Conservation (phyloP, 352 stramenopile species). For the Phytophthora tentaculata region DNA sequence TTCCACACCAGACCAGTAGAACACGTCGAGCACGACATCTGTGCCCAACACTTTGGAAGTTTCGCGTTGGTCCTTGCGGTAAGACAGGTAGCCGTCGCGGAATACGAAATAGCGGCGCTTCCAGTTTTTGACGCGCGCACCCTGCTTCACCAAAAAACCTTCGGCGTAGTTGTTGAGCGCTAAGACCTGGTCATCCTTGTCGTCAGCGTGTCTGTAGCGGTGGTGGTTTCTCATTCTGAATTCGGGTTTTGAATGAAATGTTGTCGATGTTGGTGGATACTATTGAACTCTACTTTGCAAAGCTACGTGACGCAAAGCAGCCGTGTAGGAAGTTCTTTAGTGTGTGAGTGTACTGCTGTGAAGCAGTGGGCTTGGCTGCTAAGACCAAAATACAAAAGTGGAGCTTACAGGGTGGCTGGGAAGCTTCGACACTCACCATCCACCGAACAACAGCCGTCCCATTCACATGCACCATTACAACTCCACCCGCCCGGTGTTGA, state of each 20-base stretch:
- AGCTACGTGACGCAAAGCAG: too few relatives aligned
- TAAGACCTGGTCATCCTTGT: slow-evolving; percentile 45
- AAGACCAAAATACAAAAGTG: slow-evolving; percentile 27
- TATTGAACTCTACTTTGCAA: too few relatives aligned
- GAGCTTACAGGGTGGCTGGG: neutral
- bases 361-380: slow-evolving; percentile 25
- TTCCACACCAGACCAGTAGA: slow-evolving; percentile 55
- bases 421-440: slow-evolving; percentile 20
- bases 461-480: slow-evolving; percentile 20
- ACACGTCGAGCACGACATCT: slow-evolving; percentile 58
- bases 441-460: slow-evolving; percentile 13
- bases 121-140: slow-evolving; percentile 77
- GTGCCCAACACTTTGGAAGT: slow-evolving; percentile 51
- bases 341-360: slow-evolving; percentile 13
- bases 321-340: slow-evolving; percentile 4
- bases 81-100: slow-evolving; percentile 63
- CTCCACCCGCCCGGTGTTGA: slow-evolving; percentile 5
- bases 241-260: neutral
- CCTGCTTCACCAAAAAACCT: slow-evolving; percentile 72
- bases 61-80: slow-evolving; percentile 67
- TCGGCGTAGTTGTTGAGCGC: slow-evolving; percentile 71
- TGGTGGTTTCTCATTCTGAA: slow-evolving; percentile 28
- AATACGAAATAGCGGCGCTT: slow-evolving; percentile 84
- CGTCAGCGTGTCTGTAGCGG: slow-evolving; percentile 23
- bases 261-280: slow-evolving; percentile 1